Evolutionary conservation across 176 grass and related monocot species (phyloP), one percentile per base, ranked within the genome.

Genomic region (Oryza coarctata): DNA sequence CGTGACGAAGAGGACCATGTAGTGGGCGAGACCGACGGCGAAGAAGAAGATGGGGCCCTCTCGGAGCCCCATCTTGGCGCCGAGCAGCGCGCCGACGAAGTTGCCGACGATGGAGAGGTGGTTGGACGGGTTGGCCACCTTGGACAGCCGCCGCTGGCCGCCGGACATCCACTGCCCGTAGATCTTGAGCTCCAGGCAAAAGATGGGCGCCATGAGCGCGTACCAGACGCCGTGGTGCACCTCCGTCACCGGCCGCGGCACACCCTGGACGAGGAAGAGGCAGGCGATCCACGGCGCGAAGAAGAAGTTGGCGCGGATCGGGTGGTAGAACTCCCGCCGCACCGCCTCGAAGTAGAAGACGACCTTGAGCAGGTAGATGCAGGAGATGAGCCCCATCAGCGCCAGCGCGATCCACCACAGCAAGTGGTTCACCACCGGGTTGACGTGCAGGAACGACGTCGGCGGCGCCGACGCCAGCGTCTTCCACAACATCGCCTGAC

Each of bases 91-190:
- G 28, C 93, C 96, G 1, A 99, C 91, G 68, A 99, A 99, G 93
- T 99, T 99, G 3, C 96, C 93, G 5, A 99, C 89, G 67, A 99
- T 93, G 28, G 96, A 91, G 27, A 99, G 83, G 75, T 99, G 89
- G 83, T 93, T 99, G 68, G 96, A 87, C 17, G 96, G 77, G 77
- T 99, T 99, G 25, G 96, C 96, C 50, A 99, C 96, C 80, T 95
- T 95, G 25, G 96, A 99, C 0, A 95, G 85, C 47, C 96, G 77
- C 0, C 93, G 78, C 58, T 93, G 76, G 0, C 96, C 91, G 1
- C 93, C 91, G 0, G 91, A 99, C 93, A 99, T 99, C 96, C 96
- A 99, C 82, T 99, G 96, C 1, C 96, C 96, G 76, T 99, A 99
- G 84, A 99, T 90, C 88, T 99, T 99, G 41, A 99, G 82, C 83